These are phyloP conservation scores for Sporobolomyces roseus DNA, from an alignment of 768 basidiomycete species.

Conservation along the genomic window DNA sequence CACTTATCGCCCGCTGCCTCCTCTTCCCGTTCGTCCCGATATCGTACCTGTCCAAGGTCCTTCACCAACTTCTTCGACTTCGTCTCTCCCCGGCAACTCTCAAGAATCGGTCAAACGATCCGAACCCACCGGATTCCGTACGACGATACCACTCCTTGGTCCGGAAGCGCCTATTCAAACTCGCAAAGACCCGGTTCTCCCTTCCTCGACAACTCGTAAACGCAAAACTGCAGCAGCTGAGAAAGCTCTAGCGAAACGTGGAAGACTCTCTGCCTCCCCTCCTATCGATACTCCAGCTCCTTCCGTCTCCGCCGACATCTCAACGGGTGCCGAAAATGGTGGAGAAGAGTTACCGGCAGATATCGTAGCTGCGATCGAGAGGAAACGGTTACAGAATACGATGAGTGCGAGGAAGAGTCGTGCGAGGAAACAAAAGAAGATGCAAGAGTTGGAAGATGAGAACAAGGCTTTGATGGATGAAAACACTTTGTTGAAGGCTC, in stretches of 20 bases:
- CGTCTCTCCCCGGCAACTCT: neutral
- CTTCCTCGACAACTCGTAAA: conserved; percentile 74
- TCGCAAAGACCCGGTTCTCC: conserved; percentile 67
- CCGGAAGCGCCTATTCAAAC: conserved; percentile 74
- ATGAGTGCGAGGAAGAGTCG: conserved; percentile 74
- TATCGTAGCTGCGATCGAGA: conserved; percentile 59
- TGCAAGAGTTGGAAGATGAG: conserved; percentile 66
- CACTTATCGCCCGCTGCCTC: conserved; percentile 5
- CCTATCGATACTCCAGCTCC: too few relatives aligned
- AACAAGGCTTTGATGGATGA: conserved; percentile 30
- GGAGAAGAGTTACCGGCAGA: conserved; percentile 27
- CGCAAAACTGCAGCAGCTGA: conserved; percentile 49
- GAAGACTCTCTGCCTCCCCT: too few relatives aligned
- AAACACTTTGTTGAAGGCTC: neutral
- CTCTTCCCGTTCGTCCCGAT: neutral
- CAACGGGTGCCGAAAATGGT: neutral
- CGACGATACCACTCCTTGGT: conserved; percentile 51
- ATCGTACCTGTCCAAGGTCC: neutral
- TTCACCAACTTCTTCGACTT: neutral
- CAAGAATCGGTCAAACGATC: neutral
- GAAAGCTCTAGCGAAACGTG: conserved; percentile 35
- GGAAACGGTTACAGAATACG: conserved; percentile 77
- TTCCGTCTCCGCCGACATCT: neutral
- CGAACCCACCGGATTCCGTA: conserved; percentile 30
- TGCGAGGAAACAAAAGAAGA: conserved; percentile 57